Evolutionary conservation across 2,329 filamentous ascomycete genomes (phyloP).

Genomic region (Aphanocladium album): DNA sequence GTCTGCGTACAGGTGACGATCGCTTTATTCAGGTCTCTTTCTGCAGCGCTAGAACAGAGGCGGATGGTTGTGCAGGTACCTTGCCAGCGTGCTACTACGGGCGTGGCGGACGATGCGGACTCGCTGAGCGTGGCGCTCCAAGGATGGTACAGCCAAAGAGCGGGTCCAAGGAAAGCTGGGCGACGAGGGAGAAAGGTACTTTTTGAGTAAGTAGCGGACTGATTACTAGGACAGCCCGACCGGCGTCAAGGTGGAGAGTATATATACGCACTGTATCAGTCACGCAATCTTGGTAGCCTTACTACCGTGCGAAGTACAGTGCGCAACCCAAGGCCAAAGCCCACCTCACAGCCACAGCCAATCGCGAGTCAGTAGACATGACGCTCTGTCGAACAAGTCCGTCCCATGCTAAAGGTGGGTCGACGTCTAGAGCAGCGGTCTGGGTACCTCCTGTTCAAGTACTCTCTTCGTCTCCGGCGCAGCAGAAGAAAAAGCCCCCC

Average conservation of each 20-base stretch:
- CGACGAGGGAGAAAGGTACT: neutral
- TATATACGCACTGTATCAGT: neutral
- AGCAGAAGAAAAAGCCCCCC: neutral
- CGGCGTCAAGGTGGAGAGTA: neutral
- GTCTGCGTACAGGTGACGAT: neutral
- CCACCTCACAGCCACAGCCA: neutral
- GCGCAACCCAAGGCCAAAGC: accelerated
- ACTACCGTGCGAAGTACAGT: neutral
- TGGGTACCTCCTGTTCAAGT: neutral
- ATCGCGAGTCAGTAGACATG: neutral
- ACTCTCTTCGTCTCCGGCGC: neutral
- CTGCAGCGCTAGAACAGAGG: neutral
- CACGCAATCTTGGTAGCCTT: no score
- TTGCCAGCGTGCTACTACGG: no score
- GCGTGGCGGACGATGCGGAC: neutral
- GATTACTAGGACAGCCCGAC: neutral
- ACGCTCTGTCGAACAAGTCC: neutral
- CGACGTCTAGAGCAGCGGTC: neutral
- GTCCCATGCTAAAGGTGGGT: neutral
- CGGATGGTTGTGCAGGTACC: no score
- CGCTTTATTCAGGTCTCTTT: neutral
- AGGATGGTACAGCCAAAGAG: neutral
- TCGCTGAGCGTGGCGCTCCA: neutral
- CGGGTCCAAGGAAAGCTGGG: neutral
- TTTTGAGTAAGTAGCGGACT: neutral